Evolutionary conservation across 2,329 filamentous ascomycete species (phyloP).

Genomic region (Fusarium scirpi): DNA sequence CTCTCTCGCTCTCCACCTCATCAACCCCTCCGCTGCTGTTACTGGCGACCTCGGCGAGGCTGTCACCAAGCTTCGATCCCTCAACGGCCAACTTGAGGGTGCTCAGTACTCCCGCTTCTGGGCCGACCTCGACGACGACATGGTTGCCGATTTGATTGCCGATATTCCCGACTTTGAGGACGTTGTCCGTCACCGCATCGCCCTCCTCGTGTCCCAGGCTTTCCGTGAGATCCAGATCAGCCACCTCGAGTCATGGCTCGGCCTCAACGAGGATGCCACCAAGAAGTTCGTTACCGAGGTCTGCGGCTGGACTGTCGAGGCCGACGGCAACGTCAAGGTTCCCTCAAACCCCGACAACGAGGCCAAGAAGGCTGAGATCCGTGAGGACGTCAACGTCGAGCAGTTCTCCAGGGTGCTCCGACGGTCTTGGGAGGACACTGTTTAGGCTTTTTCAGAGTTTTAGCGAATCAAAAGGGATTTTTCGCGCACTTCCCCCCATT

Average conservation of each 20-base stretch:
- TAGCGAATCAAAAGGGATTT: conserved; percentile 34
- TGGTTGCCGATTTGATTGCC: conserved; percentile 94
- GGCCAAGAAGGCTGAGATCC: conserved; percentile 93
- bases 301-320: conserved; percentile 86
- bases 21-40: conserved; percentile 79
- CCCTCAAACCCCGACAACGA: conserved; percentile 97
- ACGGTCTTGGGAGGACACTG: conserved; percentile 82
- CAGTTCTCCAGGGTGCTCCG: conserved; percentile 85
- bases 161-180: conserved; percentile 97
- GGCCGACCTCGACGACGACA: conserved; percentile 92
- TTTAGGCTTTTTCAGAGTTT: conserved; percentile 45
- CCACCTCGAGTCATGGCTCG: conserved; percentile 81
- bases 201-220: conserved; percentile 83
- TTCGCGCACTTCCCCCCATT: conserved; percentile 39
- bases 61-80: conserved; percentile 84
- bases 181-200: conserved; percentile 89
- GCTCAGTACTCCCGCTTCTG: conserved; percentile 95
- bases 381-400: conserved; percentile 93
- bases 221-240: conserved; percentile 78
- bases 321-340: conserved; percentile 74
- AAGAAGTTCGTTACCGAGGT: conserved; percentile 86
- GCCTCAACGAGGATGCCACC: conserved; percentile 74
- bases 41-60: conserved; percentile 87
- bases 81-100: conserved; percentile 89
- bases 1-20: conserved; percentile 91